Base-by-base conservation (phyloP, 2,329 filamentous ascomycete genomes). In the Penicillium sp. region DNA sequence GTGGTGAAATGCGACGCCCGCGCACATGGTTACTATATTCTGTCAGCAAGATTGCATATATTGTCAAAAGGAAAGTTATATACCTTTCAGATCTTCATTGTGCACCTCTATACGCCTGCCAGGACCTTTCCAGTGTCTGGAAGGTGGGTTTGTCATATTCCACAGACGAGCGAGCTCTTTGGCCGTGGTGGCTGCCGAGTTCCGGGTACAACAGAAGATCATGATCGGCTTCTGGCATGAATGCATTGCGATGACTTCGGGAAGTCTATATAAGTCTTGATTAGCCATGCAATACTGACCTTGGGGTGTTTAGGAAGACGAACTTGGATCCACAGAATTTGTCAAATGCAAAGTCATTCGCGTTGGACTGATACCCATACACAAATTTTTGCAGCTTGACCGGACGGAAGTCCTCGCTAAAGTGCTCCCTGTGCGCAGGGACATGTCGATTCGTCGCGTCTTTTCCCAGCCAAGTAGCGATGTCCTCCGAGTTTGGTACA, bases 1-100 rank as follows among this genome's bases (percentile, higher is more conserved):
- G 70, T 95, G 88, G 64, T 95, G 89, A 55, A 89, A 92, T 1
- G 87, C 86, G 27, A 95, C 86, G 3, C 88, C 88, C 12, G 78
- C 72, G 15, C 65, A 52, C 6, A 78, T 66, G 6, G 73, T 77
- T 4, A 71, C 76, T 75, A 53, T 42, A 12, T n/a, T 1, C 25
- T 29, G 24, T 58, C 29, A 53, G 49, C 62, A 47, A 44, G 50
- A 20, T 50, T 44, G n/a, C 23, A 23, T 15, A 18, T 43, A 15
- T 37, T 9, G 15, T 18, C 45, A 15, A 28, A 10, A 13, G 4
- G 0, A 27, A 18, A 2, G 9, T 24, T 7, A 24, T 55, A 72
- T 66, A 79, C 78, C 73, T 59, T 80, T 80, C 12, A 93, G 70
- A 1, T 86, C 82, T 24, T 75, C 75, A 53, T 82, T 82, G 35